Conservation (phyloP, 768 basidiomycete species). For the Polyporus arcularius region DNA sequence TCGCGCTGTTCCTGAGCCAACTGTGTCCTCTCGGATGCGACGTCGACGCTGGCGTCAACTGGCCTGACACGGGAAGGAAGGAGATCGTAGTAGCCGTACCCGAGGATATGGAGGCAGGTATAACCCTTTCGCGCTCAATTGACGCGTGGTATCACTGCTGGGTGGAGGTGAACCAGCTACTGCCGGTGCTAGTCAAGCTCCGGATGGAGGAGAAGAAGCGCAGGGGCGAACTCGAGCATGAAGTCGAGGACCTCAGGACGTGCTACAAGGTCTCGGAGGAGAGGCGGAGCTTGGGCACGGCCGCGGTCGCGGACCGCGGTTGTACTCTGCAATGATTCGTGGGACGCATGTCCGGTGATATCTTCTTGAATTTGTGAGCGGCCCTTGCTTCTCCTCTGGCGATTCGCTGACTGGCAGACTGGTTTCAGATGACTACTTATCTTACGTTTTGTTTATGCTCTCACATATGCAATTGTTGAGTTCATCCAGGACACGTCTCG, state of each 20-base stretch:
- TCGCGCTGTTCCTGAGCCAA: conserved; percentile 55
- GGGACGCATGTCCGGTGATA: not conserved
- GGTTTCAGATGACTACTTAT: no score
- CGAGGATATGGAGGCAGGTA: conserved; percentile 4
- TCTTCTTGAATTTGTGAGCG: no score
- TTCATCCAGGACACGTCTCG: no score
- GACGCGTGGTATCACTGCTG: conserved; percentile 37
- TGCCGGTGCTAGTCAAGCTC: conserved; percentile 46
- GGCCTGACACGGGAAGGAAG: conserved; percentile 33
- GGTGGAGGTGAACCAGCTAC: conserved; percentile 41
- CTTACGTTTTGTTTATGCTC: no score
- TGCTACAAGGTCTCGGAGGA: conserved; percentile 47
- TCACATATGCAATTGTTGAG: no score
- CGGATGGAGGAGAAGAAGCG: conserved; percentile 46
- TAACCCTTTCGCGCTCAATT: conserved; percentile 9
- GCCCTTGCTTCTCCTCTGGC: no score
- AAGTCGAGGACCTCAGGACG: conserved; percentile 53
- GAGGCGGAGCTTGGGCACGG: conserved; percentile 18
- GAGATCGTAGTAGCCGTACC: conserved; percentile 7
- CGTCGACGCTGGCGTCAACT: conserved; percentile 51
- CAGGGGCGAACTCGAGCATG: conserved; percentile 39
- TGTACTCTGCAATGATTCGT: conserved; percentile 33
- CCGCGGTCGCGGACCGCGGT: conserved; percentile 20
- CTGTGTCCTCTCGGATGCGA: conserved; percentile 46
- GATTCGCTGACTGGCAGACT: no score